These are phyloP conservation scores for Salvia hispanica DNA, from an alignment of 257 asterid species.

Conservation along the genomic window DNA sequence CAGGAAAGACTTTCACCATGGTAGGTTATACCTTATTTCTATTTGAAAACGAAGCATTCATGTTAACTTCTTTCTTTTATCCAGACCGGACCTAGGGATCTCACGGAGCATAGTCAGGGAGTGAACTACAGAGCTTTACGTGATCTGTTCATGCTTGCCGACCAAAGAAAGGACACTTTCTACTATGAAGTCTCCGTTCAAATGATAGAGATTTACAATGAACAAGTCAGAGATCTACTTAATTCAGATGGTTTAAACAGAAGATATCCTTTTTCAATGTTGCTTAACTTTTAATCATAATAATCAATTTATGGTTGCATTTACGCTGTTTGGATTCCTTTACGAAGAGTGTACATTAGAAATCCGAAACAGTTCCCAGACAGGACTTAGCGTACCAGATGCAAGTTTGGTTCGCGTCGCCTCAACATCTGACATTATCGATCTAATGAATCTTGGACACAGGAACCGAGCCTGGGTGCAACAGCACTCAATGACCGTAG, in stretches of 20 bases:
- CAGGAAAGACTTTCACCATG: conserved; percentile 94
- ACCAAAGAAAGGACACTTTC: conserved; percentile 74
- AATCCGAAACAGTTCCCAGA: conserved; percentile 84
- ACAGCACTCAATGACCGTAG: conserved; percentile 98
- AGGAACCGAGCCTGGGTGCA: conserved; percentile 88
- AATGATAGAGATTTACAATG: conserved; percentile 94
- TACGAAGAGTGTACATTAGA: conserved; percentile 66
- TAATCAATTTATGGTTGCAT: conserved; percentile 3
- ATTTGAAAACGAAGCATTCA: conserved; percentile 13
- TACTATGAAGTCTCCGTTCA: conserved; percentile 80
- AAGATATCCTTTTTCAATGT: conserved; percentile 75
- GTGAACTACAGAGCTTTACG: conserved; percentile 88
- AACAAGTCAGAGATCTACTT: conserved; percentile 92
- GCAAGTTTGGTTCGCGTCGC: conserved; percentile 69
- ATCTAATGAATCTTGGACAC: conserved; percentile 83
- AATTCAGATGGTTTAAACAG: conserved; percentile 71
- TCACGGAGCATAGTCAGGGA: conserved; percentile 75
- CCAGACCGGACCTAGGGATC: conserved; percentile 84
- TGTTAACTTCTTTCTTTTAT: conserved; percentile 29
- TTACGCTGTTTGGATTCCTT: conserved; percentile 35
- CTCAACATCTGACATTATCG: conserved; percentile 73
- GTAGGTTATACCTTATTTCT: conserved; percentile 41
- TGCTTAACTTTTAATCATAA: neutral
- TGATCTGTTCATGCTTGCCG: conserved; percentile 79
- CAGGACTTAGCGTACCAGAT: conserved; percentile 88